Evolutionary conservation across 176 grass and related monocot species (phyloP).

Genomic region (Alopecurus myosuroides): DNA sequence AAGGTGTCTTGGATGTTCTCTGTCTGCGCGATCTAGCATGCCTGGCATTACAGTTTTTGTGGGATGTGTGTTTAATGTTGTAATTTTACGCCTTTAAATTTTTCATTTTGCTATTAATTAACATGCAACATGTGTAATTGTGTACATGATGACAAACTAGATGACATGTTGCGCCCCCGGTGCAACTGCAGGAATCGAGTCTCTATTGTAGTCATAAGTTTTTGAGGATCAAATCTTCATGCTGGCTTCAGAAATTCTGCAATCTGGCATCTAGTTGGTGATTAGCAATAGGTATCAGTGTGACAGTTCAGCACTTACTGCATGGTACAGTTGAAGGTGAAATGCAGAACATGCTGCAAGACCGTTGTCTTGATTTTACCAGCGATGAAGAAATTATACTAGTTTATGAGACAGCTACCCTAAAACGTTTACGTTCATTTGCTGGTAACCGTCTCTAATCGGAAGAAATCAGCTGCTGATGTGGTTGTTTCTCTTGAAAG

Average conservation of each 20-base stretch:
- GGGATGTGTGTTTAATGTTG: no score
- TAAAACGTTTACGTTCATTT: background rate
- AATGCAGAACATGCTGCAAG: background rate
- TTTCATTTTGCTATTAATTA: no score
- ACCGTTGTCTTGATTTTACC: background rate
- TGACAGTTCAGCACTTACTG: background rate
- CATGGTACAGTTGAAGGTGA: background rate
- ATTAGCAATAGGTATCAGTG: conserved; percentile 1
- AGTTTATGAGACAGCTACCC: background rate
- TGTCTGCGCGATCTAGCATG: no score
- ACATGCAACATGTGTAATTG: no score
- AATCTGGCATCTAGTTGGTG: background rate
- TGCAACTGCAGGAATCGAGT: no score
- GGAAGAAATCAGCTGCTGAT: background rate
- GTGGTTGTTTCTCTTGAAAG: conserved; percentile 18
- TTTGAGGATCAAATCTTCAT: background rate
- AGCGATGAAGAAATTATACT: background rate
- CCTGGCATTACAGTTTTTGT: no score
- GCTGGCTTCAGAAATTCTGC: background rate
- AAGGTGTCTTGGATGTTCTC: background rate
- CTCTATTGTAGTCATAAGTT: no score
- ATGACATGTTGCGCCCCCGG: no score
- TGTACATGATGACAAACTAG: no score
- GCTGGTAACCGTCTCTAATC: background rate
- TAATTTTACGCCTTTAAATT: no score